Conservation (phyloP, 768 basidiomycete species). For the Trametes cubensis region DNA sequence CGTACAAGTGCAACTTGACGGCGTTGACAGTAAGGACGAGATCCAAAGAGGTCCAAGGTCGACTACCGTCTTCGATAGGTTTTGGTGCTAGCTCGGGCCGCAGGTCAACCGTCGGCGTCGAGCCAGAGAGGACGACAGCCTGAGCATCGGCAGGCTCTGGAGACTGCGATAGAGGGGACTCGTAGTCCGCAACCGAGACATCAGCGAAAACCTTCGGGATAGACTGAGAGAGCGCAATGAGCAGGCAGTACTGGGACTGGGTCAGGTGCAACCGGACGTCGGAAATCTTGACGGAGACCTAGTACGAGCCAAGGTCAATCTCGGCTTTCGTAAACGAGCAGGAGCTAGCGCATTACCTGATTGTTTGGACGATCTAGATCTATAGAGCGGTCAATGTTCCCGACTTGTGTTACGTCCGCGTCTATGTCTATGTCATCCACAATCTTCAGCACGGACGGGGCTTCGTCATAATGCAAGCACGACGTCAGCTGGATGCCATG, state of each 20-base stretch:
- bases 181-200: conserved; percentile 41
- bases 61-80: conserved; percentile 30
- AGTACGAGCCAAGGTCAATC: neutral
- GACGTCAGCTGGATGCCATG: conserved; percentile 85
- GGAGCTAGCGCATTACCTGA: conserved; percentile 51
- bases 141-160: conserved; percentile 15
- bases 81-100: conserved; percentile 60
- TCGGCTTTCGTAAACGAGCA: neutral
- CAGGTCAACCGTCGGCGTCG: conserved; percentile 40
- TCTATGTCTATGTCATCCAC: conserved; percentile 86
- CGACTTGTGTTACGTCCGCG: conserved; percentile 67
- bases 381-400: conserved; percentile 52
- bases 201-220: conserved; percentile 67
- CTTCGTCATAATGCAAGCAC: conserved; percentile 50
- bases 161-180: conserved; percentile 3
- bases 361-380: conserved; percentile 67
- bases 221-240: conserved; percentile 66
- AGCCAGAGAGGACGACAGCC: conserved; percentile 4
- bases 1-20: conserved; percentile 87
- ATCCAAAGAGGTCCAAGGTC: conserved; percentile 68
- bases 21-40: conserved; percentile 68
- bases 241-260: conserved; percentile 76
- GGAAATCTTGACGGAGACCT: conserved; percentile 77
- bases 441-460: conserved; percentile 70
- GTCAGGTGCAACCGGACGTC: conserved; percentile 85